A percentile compares a stretch with the other conserved stretches of the same genome.
These are phyloP conservation scores for Hyaloscypha hepaticicola DNA, from an alignment of 495 filamentous ascomycete species.

Conservation along the genomic window DNA sequence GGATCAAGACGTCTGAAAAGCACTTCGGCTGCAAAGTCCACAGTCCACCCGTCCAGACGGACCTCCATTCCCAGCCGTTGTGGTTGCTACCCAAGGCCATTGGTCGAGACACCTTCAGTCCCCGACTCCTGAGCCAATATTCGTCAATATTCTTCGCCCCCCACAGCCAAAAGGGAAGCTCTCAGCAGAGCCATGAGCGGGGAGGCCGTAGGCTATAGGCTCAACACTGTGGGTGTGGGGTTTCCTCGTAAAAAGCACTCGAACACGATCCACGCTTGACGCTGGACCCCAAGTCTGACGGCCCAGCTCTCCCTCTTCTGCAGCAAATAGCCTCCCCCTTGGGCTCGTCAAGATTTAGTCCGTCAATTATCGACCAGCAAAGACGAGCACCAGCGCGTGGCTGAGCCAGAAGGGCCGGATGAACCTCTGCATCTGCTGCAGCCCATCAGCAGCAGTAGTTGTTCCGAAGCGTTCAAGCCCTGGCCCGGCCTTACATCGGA, in stretches of 20 bases:
- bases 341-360: background rate
- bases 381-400: constrained; percentile 9
- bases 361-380: background rate
- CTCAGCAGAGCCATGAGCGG: background rate
- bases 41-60: background rate
- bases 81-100: background rate
- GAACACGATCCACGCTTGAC: background rate
- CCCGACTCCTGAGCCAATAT: background rate
- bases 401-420: constrained; percentile 14
- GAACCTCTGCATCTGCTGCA: background rate
- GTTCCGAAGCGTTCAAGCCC: background rate
- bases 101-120: background rate
- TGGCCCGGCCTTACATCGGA: background rate
- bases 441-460: no score
- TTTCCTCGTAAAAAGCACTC: background rate
- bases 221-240: background rate
- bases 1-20: background rate
- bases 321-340: constrained; percentile 5
- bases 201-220: background rate
- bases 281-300: background rate
- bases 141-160: background rate
- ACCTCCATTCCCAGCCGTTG: background rate
- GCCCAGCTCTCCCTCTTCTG: background rate
- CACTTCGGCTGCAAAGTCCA: background rate
- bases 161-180: background rate